These are phyloP conservation scores for Marasmius fiardii DNA, from an alignment of 1,284 basidiomycete species.

Conservation along the genomic window DNA sequence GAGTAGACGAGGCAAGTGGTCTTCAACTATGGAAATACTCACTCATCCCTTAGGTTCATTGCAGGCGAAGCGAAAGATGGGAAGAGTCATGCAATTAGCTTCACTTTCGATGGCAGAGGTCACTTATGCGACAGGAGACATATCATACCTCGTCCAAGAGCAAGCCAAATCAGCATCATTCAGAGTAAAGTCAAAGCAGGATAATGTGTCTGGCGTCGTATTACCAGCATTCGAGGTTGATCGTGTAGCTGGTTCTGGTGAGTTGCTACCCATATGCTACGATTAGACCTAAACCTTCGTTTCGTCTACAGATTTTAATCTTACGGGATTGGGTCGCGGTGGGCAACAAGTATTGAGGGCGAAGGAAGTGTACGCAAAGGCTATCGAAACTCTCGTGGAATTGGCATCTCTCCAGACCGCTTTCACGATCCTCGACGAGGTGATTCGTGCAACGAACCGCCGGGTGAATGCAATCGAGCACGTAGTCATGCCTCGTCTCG, in stretches of 20 bases:
- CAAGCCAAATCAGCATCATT: conserved; percentile 91
- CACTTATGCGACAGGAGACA: conserved; percentile 96
- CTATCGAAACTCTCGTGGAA: conserved; percentile 95
- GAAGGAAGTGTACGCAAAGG: conserved; percentile 96
- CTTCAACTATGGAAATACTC: neutral
- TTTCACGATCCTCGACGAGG: conserved; percentile 98
- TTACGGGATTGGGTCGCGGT: conserved; percentile 96
- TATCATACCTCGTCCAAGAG: conserved; percentile 93
- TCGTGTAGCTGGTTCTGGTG: conserved; percentile 78
- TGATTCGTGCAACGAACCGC: conserved; percentile 97
- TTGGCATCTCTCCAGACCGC: conserved; percentile 96
- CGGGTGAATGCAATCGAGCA: conserved; percentile 99
- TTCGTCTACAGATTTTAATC: conserved; percentile 78
- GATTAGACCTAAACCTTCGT: conserved; percentile 1
- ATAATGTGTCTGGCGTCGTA: conserved; percentile 98
- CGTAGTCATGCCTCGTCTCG: conserved; percentile 92
- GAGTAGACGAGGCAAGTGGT: conserved; percentile 85
- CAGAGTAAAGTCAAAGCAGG: conserved; percentile 92
- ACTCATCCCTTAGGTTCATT: neutral
- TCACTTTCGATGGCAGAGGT: conserved; percentile 99
- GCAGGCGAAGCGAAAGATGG: conserved; percentile 98
- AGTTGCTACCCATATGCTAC: conserved; percentile 20
- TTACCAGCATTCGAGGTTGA: conserved; percentile 94
- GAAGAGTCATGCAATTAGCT: conserved; percentile 95
- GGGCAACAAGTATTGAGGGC: conserved; percentile 95